A percentile compares a stretch with the other conserved stretches of the same genome.
Evolutionary conservation across 169 alveolate species (phyloP).

Genomic region (Cytauxzoon felis): DNA sequence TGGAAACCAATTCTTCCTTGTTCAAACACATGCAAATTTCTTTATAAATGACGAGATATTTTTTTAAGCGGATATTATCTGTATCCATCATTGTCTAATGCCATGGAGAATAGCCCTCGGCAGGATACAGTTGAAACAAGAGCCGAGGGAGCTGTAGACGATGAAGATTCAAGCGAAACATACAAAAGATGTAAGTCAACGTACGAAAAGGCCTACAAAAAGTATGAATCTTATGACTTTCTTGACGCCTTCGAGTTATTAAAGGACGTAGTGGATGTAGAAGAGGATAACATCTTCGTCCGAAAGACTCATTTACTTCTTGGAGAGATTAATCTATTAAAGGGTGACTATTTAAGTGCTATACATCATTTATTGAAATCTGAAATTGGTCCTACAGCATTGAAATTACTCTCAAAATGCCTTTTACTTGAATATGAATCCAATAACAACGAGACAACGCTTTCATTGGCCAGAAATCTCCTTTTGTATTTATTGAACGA

Average conservation of each 20-base stretch:
- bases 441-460: not conserved
- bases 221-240: slow-evolving; percentile 10
- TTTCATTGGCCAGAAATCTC: not conserved
- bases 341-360: not conserved
- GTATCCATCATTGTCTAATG: too few relatives aligned
- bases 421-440: not conserved
- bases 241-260: not conserved
- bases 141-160: too few relatives aligned
- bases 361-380: not conserved
- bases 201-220: not conserved
- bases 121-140: too few relatives aligned
- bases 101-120: too few relatives aligned
- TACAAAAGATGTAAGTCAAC: too few relatives aligned
- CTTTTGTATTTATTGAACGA: not conserved
- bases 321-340: not conserved
- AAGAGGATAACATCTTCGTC: not conserved
- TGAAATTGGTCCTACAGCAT: slow-evolving; percentile 3
- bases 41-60: too few relatives aligned
- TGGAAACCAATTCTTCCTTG: too few relatives aligned
- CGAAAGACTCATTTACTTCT: not conserved
- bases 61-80: too few relatives aligned
- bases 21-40: too few relatives aligned
- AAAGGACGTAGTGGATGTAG: not conserved
- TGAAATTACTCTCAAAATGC: not conserved
- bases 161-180: too few relatives aligned